phyloP scores from a whole-genome alignment of 805 yeast genomes.

The Yarrowia yakushimensis region DNA sequence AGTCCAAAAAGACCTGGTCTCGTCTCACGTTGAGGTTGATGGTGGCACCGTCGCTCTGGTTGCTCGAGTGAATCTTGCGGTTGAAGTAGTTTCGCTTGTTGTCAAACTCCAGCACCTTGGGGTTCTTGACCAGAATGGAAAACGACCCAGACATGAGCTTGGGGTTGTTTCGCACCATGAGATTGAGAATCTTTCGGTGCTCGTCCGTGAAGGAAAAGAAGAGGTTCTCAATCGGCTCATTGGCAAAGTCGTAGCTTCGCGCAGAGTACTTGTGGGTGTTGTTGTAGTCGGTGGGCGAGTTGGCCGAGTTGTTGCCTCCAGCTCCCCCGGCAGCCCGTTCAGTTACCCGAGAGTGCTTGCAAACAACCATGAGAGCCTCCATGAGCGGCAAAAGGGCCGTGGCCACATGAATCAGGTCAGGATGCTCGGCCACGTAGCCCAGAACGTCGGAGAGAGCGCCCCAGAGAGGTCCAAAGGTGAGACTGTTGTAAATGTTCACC shows the following conservation, averaged over 20 bases:
- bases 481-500: constrained; percentile 51
- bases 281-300: neutral
- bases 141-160: constrained; percentile 95
- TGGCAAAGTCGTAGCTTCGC: constrained; percentile 57
- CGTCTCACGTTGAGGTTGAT: constrained; percentile 70
- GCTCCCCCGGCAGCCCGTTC: neutral
- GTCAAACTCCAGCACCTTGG: constrained; percentile 88
- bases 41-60: constrained; percentile 38
- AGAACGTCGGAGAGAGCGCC: constrained; percentile 74
- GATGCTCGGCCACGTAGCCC: constrained; percentile 56
- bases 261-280: constrained; percentile 51
- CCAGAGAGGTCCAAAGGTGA: constrained; percentile 80
- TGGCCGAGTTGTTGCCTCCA: neutral
- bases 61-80: constrained; percentile 55
- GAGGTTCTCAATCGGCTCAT: constrained; percentile 70
- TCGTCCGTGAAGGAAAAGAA: constrained; percentile 86
- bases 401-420: constrained; percentile 59
- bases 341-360: constrained; percentile 68
- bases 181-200: constrained; percentile 81
- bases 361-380: constrained; percentile 93
- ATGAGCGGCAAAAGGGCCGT: constrained; percentile 80
- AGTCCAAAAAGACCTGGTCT: constrained; percentile 87
- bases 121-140: constrained; percentile 80
- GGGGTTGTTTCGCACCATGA: constrained; percentile 87
- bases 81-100: constrained; percentile 85